phyloP scores from a whole-genome alignment of 2,329 filamentous ascomycete species.

The Alternaria arbusti region DNA sequence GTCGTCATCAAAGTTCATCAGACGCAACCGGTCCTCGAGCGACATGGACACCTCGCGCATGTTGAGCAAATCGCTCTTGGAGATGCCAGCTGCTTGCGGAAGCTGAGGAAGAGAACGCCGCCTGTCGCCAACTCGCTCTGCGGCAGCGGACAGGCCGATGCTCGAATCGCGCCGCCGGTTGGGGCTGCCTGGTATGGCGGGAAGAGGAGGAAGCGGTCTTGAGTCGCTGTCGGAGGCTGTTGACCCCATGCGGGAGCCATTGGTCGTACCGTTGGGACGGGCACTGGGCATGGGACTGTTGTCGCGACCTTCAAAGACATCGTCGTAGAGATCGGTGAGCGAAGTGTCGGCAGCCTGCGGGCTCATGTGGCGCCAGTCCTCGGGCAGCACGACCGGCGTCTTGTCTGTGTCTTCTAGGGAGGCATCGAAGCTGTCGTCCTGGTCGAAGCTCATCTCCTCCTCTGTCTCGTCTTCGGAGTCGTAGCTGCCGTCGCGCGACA shows the following conservation, averaged over 20 bases:
- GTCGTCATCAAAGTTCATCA: slow-evolving; percentile 80
- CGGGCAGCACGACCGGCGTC: slow-evolving; percentile 95
- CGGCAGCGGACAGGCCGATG: slow-evolving; percentile 69
- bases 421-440: slow-evolving; percentile 92
- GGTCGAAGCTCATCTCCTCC: slow-evolving; percentile 69
- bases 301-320: slow-evolving; percentile 69
- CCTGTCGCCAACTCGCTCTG: slow-evolving; percentile 72
- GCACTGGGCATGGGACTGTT: slow-evolving; percentile 71
- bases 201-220: slow-evolving; percentile 85
- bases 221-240: slow-evolving; percentile 79
- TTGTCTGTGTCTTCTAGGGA: slow-evolving; percentile 96
- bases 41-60: slow-evolving; percentile 78
- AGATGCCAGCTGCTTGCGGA: slow-evolving; percentile 69
- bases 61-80: slow-evolving; percentile 78
- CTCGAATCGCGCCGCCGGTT: slow-evolving; percentile 63
- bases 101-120: slow-evolving; percentile 75
- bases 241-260: slow-evolving; percentile 68
- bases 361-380: slow-evolving; percentile 88
- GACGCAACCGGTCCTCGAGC: slow-evolving; percentile 80
- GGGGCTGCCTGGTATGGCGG: slow-evolving; percentile 67
- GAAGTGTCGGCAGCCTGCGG: slow-evolving; percentile 66
- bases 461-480: slow-evolving; percentile 77
- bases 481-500: slow-evolving; percentile 90
- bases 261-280: slow-evolving; percentile 52
- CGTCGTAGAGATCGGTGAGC: slow-evolving; percentile 63